These are phyloP conservation scores for Candida dajiaensis DNA, from an alignment of 805 yeast genomes.

Conservation along the genomic window DNA sequence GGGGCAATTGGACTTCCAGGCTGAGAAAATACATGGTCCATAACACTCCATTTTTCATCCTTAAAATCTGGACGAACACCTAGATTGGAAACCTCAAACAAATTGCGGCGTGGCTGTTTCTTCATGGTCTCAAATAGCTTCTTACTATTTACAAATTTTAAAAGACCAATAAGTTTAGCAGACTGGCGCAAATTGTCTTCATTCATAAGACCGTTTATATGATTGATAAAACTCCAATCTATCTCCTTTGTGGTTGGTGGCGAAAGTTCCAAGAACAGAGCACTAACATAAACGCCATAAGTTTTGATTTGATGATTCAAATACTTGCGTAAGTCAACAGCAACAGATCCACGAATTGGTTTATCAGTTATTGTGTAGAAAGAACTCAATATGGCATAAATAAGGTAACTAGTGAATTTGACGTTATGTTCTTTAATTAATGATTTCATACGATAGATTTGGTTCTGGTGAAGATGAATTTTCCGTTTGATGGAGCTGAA, in stretches of 20 bases:
- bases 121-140: background rate
- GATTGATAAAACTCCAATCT: constrained; percentile 5
- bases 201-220: background rate
- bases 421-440: constrained; percentile 1
- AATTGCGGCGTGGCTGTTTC: background rate
- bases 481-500: constrained; percentile 2
- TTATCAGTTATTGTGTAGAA: background rate
- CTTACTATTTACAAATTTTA: constrained; percentile 1
- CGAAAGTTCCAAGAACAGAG: background rate
- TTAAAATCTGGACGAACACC: constrained; percentile 1
- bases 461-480: background rate
- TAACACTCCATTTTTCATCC: background rate
- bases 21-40: constrained; percentile 4
- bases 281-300: constrained; percentile 4
- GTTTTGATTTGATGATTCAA: background rate
- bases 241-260: background rate
- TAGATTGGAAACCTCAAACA: constrained; percentile 9
- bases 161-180: constrained; percentile 6
- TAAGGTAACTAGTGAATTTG: constrained; percentile 4
- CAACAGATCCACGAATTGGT: constrained; percentile 1
- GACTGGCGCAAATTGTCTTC: background rate
- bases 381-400: constrained; percentile 1
- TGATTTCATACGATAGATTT: background rate
- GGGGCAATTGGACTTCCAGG: constrained; percentile 7
- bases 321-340: constrained; percentile 6